Base-by-base conservation (phyloP, 306 rosid species). In the Dryas alaskensis region DNA sequence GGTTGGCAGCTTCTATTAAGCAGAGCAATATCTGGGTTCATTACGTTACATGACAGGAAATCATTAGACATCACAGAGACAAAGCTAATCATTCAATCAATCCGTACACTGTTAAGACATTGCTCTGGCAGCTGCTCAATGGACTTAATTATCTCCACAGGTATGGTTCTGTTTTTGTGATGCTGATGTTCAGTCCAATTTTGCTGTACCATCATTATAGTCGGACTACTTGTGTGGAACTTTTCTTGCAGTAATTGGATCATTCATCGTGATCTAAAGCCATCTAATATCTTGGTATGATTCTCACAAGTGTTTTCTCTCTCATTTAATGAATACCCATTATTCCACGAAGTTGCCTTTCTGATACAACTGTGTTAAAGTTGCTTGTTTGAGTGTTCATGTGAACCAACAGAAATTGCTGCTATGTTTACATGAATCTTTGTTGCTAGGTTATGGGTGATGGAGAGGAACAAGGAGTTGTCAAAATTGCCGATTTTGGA, bases 401-500 rank as follows among this genome's bases (percentile, higher is more conserved):
- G 25, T 57, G 64, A 51, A 65, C 70, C 17, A 8, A 45, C 72
- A 13, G 45, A 49, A 70, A 44, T 27, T 25, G 19, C 59, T 74
- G 58, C 48, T 69, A 60, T 70, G 67, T 75, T 46, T 76, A 46
- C 63, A 0, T n/a, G 14, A 66, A 63, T 67, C 54, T 83, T 51
- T 51, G 51, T 65, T 13, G 74, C 53, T 78, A 93, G 98, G 98
- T 91, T 79, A 93, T 89, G 97, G 98, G 98, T 17, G 98, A 93
- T 2, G 92, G 74, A 55, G 98, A 93, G 83, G 98, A 93, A 62
- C 97, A 84, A 37, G 98, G 98, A 47, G 83, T 91, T 79, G 87
- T 93, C 65, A 93, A 93, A 85, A 87, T 93, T 81, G 98, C 96
- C 45, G 98, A 93, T 87, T 93, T 93, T 84, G 98, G 98, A 81